Percentiles rank a stretch among this genome's conserved stretches.
These are phyloP conservation scores for Hericium alpestre DNA, from an alignment of 768 basidiomycete genomes.

Conservation along the genomic window DNA sequence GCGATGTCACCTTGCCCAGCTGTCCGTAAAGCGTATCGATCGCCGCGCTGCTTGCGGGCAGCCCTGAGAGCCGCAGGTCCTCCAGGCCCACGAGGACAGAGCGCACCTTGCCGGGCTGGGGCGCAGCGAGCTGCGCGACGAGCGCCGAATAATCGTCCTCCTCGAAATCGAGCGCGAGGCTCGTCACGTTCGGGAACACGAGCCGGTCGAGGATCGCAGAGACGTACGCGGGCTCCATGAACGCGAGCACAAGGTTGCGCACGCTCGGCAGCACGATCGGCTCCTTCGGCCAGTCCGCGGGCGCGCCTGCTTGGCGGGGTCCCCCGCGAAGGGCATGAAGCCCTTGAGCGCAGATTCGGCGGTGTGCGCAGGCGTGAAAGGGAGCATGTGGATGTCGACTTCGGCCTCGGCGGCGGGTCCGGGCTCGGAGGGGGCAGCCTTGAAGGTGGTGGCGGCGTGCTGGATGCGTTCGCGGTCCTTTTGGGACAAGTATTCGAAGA, in stretches of 20 bases:
- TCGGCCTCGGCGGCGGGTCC: constrained; percentile 15
- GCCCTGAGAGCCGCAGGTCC: constrained; percentile 39
- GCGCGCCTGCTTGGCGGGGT: constrained; percentile 48
- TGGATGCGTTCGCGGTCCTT: constrained; percentile 84
- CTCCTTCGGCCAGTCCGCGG: constrained; percentile 25
- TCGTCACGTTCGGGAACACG: constrained; percentile 24
- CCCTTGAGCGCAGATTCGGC: constrained; percentile 83
- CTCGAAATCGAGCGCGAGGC: constrained; percentile 44
- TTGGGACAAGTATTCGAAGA: constrained; percentile 90
- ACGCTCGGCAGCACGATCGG: constrained; percentile 16
- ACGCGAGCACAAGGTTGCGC: constrained; percentile 23
- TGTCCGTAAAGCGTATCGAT: constrained; percentile 33
- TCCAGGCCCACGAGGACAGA: constrained; percentile 40
- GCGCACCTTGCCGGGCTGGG: constrained; percentile 23
- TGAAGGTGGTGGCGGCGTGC: constrained; percentile 32
- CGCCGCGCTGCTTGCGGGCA: constrained; percentile 30
- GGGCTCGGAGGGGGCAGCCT: constrained; percentile 17
- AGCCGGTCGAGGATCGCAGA: constrained; percentile 24
- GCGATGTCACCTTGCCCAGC: constrained; percentile 33
- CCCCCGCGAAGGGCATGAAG: constrained; percentile 77
- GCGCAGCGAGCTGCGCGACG: constrained; percentile 31
- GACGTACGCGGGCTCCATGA: constrained; percentile 21
- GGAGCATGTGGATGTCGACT: constrained; percentile 20
- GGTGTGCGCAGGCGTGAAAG: constrained; percentile 53
- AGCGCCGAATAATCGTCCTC: constrained; percentile 43